Percentiles rank a stretch among this genome's conserved stretches.
Conservation (phyloP, 441 rosid species). For the Euphorbia schlechtendalii region DNA sequence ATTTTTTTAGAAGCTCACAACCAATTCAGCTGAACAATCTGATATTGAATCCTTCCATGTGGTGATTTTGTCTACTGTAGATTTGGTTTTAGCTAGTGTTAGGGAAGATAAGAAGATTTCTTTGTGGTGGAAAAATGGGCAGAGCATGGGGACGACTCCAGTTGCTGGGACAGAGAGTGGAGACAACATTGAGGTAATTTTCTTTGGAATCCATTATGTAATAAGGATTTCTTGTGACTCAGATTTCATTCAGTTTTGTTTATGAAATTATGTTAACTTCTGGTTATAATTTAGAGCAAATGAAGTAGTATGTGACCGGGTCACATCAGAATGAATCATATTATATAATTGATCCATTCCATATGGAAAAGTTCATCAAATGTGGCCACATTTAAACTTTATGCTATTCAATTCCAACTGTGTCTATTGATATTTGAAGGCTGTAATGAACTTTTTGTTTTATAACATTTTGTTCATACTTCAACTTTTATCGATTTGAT, state of each 20-base stretch:
- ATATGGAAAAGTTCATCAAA: not conserved
- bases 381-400: not conserved
- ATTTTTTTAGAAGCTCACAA: too few species aligned
- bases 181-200: conserved; percentile 64
- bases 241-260: conserved; percentile 1
- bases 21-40: not conserved
- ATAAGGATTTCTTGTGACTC: not conserved
- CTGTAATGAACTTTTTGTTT: not conserved
- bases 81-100: conserved; percentile 89
- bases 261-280: not conserved
- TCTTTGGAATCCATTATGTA: not conserved
- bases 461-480: not conserved
- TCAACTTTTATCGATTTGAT: not conserved
- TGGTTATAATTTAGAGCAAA: not conserved
- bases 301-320: not conserved
- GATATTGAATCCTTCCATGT: not conserved
- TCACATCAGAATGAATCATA: not conserved
- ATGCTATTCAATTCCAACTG: not conserved
- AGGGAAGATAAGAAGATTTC: conserved; percentile 97
- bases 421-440: not conserved
- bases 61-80: conserved; percentile 29
- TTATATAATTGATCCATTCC: not conserved
- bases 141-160: conserved; percentile 70
- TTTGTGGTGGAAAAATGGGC: conserved; percentile 75
- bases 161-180: conserved; percentile 63